Conservation (phyloP, 495 filamentous ascomycete genomes). For the Trichoderma virens region DNA sequence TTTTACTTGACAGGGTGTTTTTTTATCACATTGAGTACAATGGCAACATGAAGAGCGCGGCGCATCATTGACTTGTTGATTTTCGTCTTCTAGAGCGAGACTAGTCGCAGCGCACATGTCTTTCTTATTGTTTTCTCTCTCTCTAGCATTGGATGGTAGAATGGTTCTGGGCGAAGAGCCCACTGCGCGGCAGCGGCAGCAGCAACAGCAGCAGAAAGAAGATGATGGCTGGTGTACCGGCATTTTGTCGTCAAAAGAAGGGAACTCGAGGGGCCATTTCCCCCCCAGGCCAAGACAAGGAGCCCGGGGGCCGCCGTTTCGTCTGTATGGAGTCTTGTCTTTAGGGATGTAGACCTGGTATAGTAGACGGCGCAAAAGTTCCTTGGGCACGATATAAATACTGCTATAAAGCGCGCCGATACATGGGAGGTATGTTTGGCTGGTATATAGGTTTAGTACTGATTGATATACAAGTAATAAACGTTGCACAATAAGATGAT, state of each 20-base stretch:
- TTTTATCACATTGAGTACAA: neutral
- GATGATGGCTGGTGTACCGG: neutral
- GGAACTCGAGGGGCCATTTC: neutral
- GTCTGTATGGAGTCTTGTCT: neutral
- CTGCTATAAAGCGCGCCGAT: neutral
- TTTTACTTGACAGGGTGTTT: neutral
- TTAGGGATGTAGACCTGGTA: neutral
- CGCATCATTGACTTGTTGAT: neutral
- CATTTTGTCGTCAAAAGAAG: neutral
- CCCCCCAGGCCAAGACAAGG: neutral
- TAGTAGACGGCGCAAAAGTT: neutral
- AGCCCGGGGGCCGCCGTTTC: neutral
- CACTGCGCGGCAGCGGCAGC: neutral
- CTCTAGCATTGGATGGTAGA: conserved; percentile 4
- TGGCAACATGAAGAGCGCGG: conserved; percentile 1
- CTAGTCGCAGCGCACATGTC: neutral
- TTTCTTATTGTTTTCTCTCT: neutral
- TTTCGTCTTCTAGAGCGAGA: conserved; percentile 2
- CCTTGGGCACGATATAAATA: neutral
- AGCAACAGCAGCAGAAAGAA: too few relatives aligned
- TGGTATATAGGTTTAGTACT: conserved; percentile 1
- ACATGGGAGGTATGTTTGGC: neutral
- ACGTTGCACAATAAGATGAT: neutral
- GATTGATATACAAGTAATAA: neutral
- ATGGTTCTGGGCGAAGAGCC: neutral